Percentiles rank a stretch among this genome's conserved stretches.
phyloP scores from a whole-genome alignment of 768 basidiomycete genomes.

The Pleurotus ostreatus region DNA sequence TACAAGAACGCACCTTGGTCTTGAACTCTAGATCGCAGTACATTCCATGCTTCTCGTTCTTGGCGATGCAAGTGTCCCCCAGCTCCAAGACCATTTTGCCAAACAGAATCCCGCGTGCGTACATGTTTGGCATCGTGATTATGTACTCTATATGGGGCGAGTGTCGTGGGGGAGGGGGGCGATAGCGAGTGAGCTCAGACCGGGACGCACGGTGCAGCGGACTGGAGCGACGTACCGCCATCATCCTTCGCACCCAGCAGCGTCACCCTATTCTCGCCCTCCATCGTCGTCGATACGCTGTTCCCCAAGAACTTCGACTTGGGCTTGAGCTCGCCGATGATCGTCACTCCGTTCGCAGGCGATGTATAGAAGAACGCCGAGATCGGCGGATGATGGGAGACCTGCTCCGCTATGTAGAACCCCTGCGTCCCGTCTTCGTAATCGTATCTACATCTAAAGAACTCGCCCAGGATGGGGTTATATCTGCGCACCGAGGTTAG shows the following conservation, averaged over 20 bases:
- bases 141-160: slow-evolving; percentile 57
- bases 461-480: slow-evolving; percentile 96
- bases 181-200: background rate
- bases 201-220: slow-evolving; percentile 7
- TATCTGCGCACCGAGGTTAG: slow-evolving; percentile 48
- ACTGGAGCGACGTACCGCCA: slow-evolving; percentile 54
- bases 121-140: slow-evolving; percentile 98
- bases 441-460: slow-evolving; percentile 94
- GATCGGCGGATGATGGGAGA: slow-evolving; percentile 92
- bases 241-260: slow-evolving; percentile 82
- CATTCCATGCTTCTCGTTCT: slow-evolving; percentile 74
- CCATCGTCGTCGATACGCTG: slow-evolving; percentile 94
- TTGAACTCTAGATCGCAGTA: slow-evolving; percentile 92
- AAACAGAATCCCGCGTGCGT: slow-evolving; percentile 81
- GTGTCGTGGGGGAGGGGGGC: background rate
- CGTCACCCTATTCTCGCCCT: slow-evolving; percentile 87
- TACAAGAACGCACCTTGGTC: slow-evolving; percentile 66
- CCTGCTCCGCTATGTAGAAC: slow-evolving; percentile 94
- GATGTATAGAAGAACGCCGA: slow-evolving; percentile 97
- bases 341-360: slow-evolving; percentile 80
- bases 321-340: slow-evolving; percentile 91
- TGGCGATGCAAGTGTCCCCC: slow-evolving; percentile 83
- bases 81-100: slow-evolving; percentile 96
- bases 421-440: slow-evolving; percentile 88
- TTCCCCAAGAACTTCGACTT: slow-evolving; percentile 97